A percentile compares a stretch with the other conserved stretches of the same genome.
These are phyloP conservation scores for Parascedosporium putredinis DNA, from an alignment of 2,329 filamentous ascomycete species.

Conservation along the genomic window DNA sequence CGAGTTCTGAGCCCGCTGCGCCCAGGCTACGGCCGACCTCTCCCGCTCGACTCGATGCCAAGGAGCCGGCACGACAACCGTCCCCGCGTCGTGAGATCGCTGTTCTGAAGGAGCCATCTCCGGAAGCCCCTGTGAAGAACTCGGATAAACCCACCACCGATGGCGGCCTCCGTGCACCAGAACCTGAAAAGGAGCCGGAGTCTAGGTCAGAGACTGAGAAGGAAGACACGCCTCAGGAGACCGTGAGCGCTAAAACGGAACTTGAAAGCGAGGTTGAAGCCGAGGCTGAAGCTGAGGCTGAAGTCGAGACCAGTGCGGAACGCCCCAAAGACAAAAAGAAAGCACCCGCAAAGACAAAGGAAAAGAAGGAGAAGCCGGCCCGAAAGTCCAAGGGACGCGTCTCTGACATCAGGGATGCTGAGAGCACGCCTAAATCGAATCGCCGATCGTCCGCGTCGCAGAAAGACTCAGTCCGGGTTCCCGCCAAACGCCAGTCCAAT, in stretches of 20 bases:
- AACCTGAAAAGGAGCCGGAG: background rate
- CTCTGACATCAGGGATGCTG: constrained; percentile 39
- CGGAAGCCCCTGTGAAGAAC: background rate
- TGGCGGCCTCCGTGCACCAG: background rate
- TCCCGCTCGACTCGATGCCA: background rate
- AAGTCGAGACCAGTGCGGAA: constrained; percentile 9
- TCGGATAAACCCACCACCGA: background rate
- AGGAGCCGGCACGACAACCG: background rate
- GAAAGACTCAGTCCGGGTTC: constrained; percentile 34
- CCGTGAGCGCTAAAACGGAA: background rate
- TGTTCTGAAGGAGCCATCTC: constrained; percentile 1
- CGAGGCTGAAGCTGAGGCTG: constrained; percentile 9
- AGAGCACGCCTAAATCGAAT: constrained; percentile 31
- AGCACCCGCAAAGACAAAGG: constrained; percentile 11
- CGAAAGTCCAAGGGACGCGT: constrained; percentile 37
- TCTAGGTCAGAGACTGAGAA: background rate
- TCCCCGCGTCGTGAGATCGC: constrained; percentile 5
- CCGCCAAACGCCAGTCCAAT: constrained; percentile 50
- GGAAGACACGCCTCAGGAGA: background rate
- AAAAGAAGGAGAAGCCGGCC: constrained; percentile 9
- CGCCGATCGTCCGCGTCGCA: constrained; percentile 43
- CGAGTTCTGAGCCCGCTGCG: constrained; percentile 61
- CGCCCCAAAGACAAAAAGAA: constrained; percentile 12
- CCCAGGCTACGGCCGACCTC: constrained; percentile 30
- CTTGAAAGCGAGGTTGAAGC: constrained; percentile 3